Base-by-base conservation (phyloP, 2,329 filamentous ascomycete genomes). In the Mycosphaerella sp. region DNA sequence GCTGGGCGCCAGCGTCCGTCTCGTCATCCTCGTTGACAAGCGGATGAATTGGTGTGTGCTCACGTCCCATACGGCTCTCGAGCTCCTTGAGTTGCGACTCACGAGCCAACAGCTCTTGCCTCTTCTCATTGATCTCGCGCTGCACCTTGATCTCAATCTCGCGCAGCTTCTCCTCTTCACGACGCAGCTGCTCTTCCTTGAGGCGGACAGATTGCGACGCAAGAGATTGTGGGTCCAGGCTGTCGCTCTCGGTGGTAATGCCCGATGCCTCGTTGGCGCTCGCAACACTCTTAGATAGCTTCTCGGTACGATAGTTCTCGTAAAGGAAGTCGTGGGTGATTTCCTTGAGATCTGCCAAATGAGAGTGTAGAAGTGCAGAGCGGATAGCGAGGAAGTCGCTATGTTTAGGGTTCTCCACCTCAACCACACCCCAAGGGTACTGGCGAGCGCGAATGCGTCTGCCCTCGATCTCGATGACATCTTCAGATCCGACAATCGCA, bases 241-340 rank as follows among this genome's bases (percentile, higher is more conserved):
- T 95, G 51, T 67, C 67, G 52, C 59, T 59, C 29, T 61, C 60
- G 23, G 58, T 51, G 48, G 60, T 62, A 46, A 60, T 54, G 39
- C 57, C 56, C 10, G 54, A 47, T 36, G 95, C 90, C 64, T 96
- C 92, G 73, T 58, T 59, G 41, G 54, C 53, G 50, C 59, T 59
- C 42, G 96, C 91, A 66, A 98, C 93, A 72, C 90, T 96, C 89
- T 97, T 98, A 80, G 89, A 95, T 67, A 98, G 87, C 80, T 97
- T 97, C 87, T 98, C 93, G 70, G 93, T 98, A 89, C 93, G 90
- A 82, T 98, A 98, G 78, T 98, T 98, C 74, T 98, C 93, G 78
- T 98, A 98, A 62, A 98, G 79, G 85, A 98, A 98, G 75, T 98
- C 93, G 75, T 98, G 93, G 49, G 93, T 98, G 71, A 98, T 98